Percentiles rank a stretch among this genome's conserved stretches.
Conservation (phyloP, 2,329 filamentous ascomycete genomes). For the Metarhizium guizhouense region DNA sequence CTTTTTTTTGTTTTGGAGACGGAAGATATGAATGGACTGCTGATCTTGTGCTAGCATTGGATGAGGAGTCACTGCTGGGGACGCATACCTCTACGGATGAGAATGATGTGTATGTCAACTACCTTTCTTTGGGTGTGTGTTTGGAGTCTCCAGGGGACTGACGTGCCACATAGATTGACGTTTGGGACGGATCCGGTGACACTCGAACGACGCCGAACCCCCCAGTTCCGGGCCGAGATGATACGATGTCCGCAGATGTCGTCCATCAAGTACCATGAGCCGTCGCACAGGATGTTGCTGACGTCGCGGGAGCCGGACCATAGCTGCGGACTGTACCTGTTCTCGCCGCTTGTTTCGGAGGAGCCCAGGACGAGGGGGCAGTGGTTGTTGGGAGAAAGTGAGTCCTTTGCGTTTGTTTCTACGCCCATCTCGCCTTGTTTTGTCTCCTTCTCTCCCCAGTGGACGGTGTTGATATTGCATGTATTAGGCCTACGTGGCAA, state of each 20-base stretch:
- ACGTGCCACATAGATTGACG: constrained; percentile 4
- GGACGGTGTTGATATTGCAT: too few relatives aligned
- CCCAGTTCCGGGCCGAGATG: constrained; percentile 22
- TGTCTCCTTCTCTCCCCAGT: too few relatives aligned
- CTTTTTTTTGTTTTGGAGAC: neutral
- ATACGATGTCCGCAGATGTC: constrained; percentile 31
- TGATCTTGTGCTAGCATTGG: constrained; percentile 19
- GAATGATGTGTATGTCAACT: constrained; percentile 28
- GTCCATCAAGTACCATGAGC: constrained; percentile 37
- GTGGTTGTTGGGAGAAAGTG: constrained; percentile 31
- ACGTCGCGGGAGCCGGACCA: constrained; percentile 27
- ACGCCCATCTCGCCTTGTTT: neutral
- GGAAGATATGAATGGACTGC: neutral
- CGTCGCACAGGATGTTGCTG: constrained; percentile 32
- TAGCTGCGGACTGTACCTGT: constrained; percentile 26
- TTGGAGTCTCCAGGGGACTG: neutral
- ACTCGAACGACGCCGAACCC: neutral
- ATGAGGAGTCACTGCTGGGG: constrained; percentile 26
- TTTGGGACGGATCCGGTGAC: constrained; percentile 6
- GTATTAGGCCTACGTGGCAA: too few relatives aligned
- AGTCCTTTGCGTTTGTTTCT: neutral
- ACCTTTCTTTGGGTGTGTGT: too few relatives aligned
- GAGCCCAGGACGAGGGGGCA: constrained; percentile 18
- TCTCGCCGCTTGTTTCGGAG: constrained; percentile 25
- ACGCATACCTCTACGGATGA: constrained; percentile 34